Conservation (phyloP, 2,329 filamentous ascomycete genomes). For the Fusarium tupiense region DNA sequence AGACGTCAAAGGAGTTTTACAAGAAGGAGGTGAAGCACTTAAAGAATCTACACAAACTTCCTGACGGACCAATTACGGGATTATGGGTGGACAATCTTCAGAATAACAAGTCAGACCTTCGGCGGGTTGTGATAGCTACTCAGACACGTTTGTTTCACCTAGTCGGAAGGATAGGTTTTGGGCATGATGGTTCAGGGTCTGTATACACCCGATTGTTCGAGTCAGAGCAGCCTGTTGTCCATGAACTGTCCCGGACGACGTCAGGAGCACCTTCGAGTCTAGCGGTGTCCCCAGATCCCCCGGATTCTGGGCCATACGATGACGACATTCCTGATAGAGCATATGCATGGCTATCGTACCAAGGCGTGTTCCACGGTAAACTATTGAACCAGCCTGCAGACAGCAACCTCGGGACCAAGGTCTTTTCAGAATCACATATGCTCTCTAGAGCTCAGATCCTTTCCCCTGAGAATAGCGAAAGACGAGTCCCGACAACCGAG, state of each 20-base stretch:
- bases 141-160: constrained; percentile 83
- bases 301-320: constrained; percentile 65
- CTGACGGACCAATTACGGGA: constrained; percentile 85
- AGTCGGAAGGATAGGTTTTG: constrained; percentile 77
- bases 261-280: constrained; percentile 70
- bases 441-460: constrained; percentile 79
- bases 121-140: constrained; percentile 83
- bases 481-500: constrained; percentile 74
- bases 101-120: constrained; percentile 74
- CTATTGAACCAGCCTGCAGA: constrained; percentile 71
- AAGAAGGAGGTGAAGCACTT: constrained; percentile 93
- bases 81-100: constrained; percentile 82
- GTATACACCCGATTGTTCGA: constrained; percentile 92
- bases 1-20: constrained; percentile 94
- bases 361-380: constrained; percentile 89
- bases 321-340: constrained; percentile 73
- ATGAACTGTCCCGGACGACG: constrained; percentile 72
- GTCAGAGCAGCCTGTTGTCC: constrained; percentile 78
- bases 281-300: constrained; percentile 78
- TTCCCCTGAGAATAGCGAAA: constrained; percentile 70
- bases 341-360: constrained; percentile 90
- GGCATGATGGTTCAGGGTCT: constrained; percentile 82
- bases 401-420: constrained; percentile 72
- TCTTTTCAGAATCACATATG: constrained; percentile 83
- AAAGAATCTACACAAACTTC: constrained; percentile 82